These are phyloP conservation scores for Jamesozyma jinghongensis DNA, from an alignment of 805 yeast species.

Conservation along the genomic window DNA sequence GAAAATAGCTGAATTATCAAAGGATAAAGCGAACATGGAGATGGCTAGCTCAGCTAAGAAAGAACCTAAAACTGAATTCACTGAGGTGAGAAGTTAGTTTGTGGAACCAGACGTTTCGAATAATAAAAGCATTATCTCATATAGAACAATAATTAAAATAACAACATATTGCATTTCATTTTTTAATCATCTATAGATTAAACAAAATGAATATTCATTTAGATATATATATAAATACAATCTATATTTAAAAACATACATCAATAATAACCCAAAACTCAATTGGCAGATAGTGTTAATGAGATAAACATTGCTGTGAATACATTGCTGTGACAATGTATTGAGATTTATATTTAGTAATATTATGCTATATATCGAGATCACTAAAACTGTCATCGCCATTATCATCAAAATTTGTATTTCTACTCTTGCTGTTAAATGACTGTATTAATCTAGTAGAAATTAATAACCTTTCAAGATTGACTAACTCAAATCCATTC, in stretches of 20 bases:
- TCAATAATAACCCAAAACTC: too few relatives aligned
- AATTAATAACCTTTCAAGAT: constrained; percentile 38
- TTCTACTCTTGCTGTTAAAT: not conserved
- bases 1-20: constrained; percentile 14
- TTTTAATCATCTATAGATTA: not conserved
- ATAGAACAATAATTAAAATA: not conserved
- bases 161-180: not conserved
- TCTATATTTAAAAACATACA: too few relatives aligned
- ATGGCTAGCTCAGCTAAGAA: not conserved
- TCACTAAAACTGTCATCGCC: constrained; percentile 6
- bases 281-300: too few relatives aligned
- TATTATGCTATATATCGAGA: constrained; percentile 6
- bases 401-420: not conserved
- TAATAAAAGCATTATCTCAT: not conserved
- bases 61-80: not conserved
- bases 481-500: constrained; percentile 38
- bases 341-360: too few relatives aligned
- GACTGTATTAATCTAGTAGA: constrained; percentile 4
- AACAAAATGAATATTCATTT: too few relatives aligned
- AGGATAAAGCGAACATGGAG: not conserved
- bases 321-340: too few relatives aligned
- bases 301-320: too few relatives aligned
- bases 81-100: not conserved
- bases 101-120: not conserved
- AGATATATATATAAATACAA: too few relatives aligned